These are phyloP conservation scores for Xylaria arbuscula DNA, from an alignment of 2,329 filamentous ascomycete species.

Conservation along the genomic window DNA sequence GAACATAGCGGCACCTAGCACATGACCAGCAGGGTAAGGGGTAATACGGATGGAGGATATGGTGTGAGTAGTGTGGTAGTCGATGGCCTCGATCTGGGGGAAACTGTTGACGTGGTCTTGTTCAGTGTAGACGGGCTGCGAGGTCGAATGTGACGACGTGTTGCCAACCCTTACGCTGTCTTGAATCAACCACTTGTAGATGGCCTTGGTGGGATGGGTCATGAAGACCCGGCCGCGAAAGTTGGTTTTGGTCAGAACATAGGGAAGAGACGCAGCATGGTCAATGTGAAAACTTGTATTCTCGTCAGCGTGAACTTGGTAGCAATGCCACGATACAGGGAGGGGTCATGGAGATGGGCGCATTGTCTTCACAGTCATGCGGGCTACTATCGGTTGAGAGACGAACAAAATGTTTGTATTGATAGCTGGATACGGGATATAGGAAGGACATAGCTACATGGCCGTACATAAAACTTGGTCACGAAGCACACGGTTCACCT, in stretches of 20 bases:
- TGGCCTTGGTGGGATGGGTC: slow-evolving; percentile 99
- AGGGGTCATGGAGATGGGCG: slow-evolving; percentile 10
- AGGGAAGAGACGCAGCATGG: slow-evolving; percentile 97
- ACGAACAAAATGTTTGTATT: slow-evolving; percentile 57
- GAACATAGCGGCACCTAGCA: slow-evolving; percentile 98
- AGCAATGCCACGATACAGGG: slow-evolving; percentile 1
- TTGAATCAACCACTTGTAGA: slow-evolving; percentile 99
- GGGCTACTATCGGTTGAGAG: slow-evolving; percentile 45
- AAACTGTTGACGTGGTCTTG: slow-evolving; percentile 95
- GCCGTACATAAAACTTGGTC: slow-evolving; percentile 34
- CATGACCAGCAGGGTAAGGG: slow-evolving; percentile 95
- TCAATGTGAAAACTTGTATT: slow-evolving; percentile 91
- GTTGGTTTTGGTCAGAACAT: slow-evolving; percentile 97
- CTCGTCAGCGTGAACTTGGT: slow-evolving; percentile 40
- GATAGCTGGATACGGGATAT: slow-evolving; percentile 53
- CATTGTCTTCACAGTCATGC: slow-evolving; percentile 42
- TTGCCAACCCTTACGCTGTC: slow-evolving; percentile 93
- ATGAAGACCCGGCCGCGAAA: slow-evolving; percentile 98
- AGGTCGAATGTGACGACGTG: slow-evolving; percentile 69
- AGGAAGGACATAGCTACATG: slow-evolving; percentile 37
- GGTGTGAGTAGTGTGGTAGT: slow-evolving; percentile 97
- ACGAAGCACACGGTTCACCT: slow-evolving; percentile 18
- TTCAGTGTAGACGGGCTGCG: slow-evolving; percentile 91
- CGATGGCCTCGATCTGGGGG: slow-evolving; percentile 94
- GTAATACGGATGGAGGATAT: slow-evolving; percentile 97